Evolutionary conservation across 768 basidiomycete species (phyloP), one percentile per base, ranked within the genome.

Genomic region (Suillus weaverae): DNA sequence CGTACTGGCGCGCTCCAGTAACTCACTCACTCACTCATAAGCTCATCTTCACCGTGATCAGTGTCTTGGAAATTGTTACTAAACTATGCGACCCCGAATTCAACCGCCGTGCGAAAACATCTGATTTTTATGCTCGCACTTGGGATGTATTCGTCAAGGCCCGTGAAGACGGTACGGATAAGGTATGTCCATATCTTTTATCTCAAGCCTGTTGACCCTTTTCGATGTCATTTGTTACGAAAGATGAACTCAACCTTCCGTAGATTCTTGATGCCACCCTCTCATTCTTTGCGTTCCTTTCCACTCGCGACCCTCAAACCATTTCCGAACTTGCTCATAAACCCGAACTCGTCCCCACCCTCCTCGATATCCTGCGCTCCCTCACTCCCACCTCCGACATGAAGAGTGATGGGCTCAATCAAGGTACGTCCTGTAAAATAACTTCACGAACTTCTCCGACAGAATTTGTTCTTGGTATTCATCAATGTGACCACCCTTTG

Each of bases 41-140:
- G 22, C 54, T 53, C 30, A 66, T 4, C 8, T 44, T 5, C 35
- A 1, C 18, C 22, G n/a, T 65, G 30, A 8, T 2, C 60, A 94
- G 92, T 72, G 92, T 91, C 4, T 74, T 91, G 32, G 92, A 95
- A 72, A 86, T 95, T 14, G 84, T 88, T 4, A 86, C 80, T 16
- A 92, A 94, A 70, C 76, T 94, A 13, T 90, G 89, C 63, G 88
- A 91, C 66, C 62, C 75, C 1, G 90, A 92, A 13, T 95, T 94
- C 70, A 81, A 85, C n/a, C 86, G 92, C 5, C 89, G 89, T 69
- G 91, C 91, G 3, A 91, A 88, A 68, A 86, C 89, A 0, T 85
- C 91, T 0, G 92, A 94, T 70, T 91, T 93, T 64, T 81, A 88
- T 33, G 75, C 78, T 16, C 84, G 82, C 44, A 86, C 89, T 2